Evolutionary conservation across 2,329 filamentous ascomycete species (phyloP), one percentile per base, ranked within the genome.

Genomic region (Phialophora macrospora): DNA sequence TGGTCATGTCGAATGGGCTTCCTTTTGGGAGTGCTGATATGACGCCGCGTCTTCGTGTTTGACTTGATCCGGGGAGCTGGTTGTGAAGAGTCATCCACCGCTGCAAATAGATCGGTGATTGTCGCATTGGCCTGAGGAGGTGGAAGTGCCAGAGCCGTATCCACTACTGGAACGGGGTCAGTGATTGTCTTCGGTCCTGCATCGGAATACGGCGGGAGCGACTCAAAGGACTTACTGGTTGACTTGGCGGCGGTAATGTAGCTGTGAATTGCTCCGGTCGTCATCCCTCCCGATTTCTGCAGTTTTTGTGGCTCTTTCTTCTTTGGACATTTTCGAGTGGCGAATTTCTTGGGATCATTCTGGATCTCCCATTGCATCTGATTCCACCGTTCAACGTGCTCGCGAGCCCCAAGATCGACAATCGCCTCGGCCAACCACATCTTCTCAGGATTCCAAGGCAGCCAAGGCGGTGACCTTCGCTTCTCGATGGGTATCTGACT

Each of bases 351-450:
- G 11, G 69, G 63, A n/a, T 70, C 65, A 46, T 65, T 65, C 34
- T 63, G 51, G 28, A 67, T 68, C 38, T 70, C 67, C 64, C 30
- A 48, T 54, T 75, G 72, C 26, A 67, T 73, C 24, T 79, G 81
- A 71, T 91, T 85, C 84, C 89, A 93, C 49, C 85, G 84, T 68
- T 88, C 82, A 0, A 91, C 84, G 30, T 85, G 85, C 1, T 87
- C 77, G 3, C 90, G 90, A 62, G 88, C 83, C 0, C 90, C 90
- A 2, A 88, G 75, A 63, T 83, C 86, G 4, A 87, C 85, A 60
- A 91, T 81, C 0, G 84, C 82, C 70, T 89, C 86, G 24, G 90
- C 81, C 5, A 93, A 77, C 91, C 91, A 94, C 9, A 85, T 76
- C 68, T 89, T 85, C 48, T 91, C 86, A 1, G 87, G 80, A 30